Evolutionary conservation across 2,329 filamentous ascomycete genomes (phyloP), one percentile per base, ranked within the genome.

Genomic region (Cercospora sp.): DNA sequence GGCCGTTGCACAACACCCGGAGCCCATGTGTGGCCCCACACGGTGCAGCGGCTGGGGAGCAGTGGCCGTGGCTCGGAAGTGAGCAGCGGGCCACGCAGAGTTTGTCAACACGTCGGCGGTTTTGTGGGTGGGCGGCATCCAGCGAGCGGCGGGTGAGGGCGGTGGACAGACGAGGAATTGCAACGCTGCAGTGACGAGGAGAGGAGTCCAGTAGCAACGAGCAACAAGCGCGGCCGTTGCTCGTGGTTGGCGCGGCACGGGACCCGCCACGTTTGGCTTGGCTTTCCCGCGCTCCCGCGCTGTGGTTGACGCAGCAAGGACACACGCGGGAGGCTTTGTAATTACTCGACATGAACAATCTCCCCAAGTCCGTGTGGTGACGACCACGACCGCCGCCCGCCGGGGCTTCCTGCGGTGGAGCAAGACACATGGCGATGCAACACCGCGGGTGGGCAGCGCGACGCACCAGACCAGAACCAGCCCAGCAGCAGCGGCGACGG

Each of bases 1-100:
- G 32, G 51, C 51, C 34, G 53, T 65, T 49, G 62, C 62, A 65
- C 62, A 59, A 53, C 62, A 57, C 37, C 37, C 45, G 45, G 24
- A 32, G 58, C 26, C 40, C 61, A 57, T 24, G 51, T 43, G 18
- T 57, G 51, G 45, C 34, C 32, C 53, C 53, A n/a, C 53, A 30
- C 30, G 26, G 1, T 30, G 26, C 53, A 28, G 49, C 49, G 49
- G 49, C 21, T 13, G 49, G 49, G 18, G 26, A 21, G 49, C 49
- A 43, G 49, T 53, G 21, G 49, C 49, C 49, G 26, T 53, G 49
- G 53, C 53, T 58, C 53, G 53, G 28, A 58, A 58, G 53, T n/a
- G 30, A 34, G 26, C 16, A n/a, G 53, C 53, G 53, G 53, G 6
- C 53, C 21, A 58, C 10, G 53, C 53, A 58, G 24, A 58, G 26